These are phyloP conservation scores for Aspergillus fijiensis DNA, from an alignment of 2,329 filamentous ascomycete species.

Conservation along the genomic window DNA sequence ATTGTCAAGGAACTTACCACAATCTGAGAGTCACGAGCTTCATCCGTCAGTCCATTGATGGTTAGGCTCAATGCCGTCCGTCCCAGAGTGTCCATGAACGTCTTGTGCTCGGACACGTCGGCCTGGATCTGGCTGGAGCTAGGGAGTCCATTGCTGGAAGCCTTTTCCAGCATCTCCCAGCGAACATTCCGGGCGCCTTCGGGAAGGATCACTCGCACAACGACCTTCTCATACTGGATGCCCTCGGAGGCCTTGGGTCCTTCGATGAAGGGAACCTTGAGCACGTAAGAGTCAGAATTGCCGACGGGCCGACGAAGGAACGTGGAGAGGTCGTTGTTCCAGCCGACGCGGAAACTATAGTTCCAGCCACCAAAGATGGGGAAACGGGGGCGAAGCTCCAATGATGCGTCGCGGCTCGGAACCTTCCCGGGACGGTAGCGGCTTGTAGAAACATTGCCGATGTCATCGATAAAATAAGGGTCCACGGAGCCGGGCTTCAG, in stretches of 20 bases:
- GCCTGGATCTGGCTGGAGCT: slow-evolving; percentile 55
- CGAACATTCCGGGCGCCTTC: slow-evolving; percentile 71
- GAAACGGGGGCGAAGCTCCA: slow-evolving; percentile 91
- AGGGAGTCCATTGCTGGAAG: slow-evolving; percentile 65
- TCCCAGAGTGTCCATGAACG: slow-evolving; percentile 90
- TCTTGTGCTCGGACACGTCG: slow-evolving; percentile 68
- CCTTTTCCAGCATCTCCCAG: slow-evolving; percentile 73
- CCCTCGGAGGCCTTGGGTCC: slow-evolving; percentile 85
- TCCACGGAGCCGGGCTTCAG: slow-evolving; percentile 77
- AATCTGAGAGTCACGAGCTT: slow-evolving; percentile 78
- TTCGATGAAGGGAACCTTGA: slow-evolving; percentile 91
- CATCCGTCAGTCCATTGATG: slow-evolving; percentile 84
- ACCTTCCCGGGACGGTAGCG: slow-evolving; percentile 66
- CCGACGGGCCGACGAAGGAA: slow-evolving; percentile 66
- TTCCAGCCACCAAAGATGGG: slow-evolving; percentile 98
- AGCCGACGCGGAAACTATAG: slow-evolving; percentile 94
- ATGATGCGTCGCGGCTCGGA: slow-evolving; percentile 71
- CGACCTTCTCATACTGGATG: slow-evolving; percentile 77
- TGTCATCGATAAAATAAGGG: slow-evolving; percentile 92
- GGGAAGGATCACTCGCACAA: slow-evolving; percentile 80
- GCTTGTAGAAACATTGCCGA: slow-evolving; percentile 95
- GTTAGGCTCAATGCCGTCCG: slow-evolving; percentile 79
- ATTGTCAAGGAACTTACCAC: slow-evolving; percentile 51
- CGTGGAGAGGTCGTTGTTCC: slow-evolving; percentile 80
- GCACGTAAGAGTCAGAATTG: slow-evolving; percentile 68